phyloP scores from a whole-genome alignment of 2,329 filamentous ascomycete genomes.

The Rutstroemia sp. region DNA sequence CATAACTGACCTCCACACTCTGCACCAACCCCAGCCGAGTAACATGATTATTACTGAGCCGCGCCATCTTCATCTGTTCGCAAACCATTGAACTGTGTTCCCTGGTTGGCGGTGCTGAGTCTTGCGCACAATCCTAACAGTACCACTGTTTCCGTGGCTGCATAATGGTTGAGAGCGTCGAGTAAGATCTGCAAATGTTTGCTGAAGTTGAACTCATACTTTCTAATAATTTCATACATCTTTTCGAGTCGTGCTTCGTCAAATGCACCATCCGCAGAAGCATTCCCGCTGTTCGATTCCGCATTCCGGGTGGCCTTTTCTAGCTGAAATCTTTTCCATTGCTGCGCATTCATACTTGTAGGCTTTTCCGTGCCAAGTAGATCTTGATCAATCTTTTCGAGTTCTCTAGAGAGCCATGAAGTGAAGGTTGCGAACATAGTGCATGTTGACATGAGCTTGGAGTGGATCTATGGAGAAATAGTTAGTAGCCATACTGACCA shows the following conservation, averaged over 20 bases:
- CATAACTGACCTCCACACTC: conserved; percentile 1
- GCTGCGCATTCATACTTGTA: conserved; percentile 49
- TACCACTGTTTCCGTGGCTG: conserved; percentile 93
- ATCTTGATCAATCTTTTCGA: conserved; percentile 78
- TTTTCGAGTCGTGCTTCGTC: conserved; percentile 29
- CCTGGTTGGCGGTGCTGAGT: conserved; percentile 74
- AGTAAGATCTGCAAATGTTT: conserved; percentile 88
- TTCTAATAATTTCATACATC: conserved; percentile 76
- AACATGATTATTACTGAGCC: conserved; percentile 13
- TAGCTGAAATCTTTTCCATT: conserved; percentile 52
- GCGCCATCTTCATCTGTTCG: conserved; percentile 48
- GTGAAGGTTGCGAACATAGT: conserved; percentile 90
- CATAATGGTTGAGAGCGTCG: conserved; percentile 93
- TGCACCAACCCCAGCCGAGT: background rate
- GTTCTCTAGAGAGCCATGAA: conserved; percentile 74
- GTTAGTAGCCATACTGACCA: background rate
- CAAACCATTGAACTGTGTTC: conserved; percentile 55
- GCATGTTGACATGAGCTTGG: conserved; percentile 93
- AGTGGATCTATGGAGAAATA: conserved; percentile 65
- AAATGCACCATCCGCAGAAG: conserved; percentile 9
- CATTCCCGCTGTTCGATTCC: conserved; percentile 20
- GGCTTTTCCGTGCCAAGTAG: conserved; percentile 53
- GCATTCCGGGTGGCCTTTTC: conserved; percentile 37
- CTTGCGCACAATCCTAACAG: conserved; percentile 80
- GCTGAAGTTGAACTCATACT: conserved; percentile 91